Evolutionary conservation across 2,329 filamentous ascomycete species (phyloP), one percentile per base, ranked within the genome.

Genomic region (Calonectria pseudoreteaudii): DNA sequence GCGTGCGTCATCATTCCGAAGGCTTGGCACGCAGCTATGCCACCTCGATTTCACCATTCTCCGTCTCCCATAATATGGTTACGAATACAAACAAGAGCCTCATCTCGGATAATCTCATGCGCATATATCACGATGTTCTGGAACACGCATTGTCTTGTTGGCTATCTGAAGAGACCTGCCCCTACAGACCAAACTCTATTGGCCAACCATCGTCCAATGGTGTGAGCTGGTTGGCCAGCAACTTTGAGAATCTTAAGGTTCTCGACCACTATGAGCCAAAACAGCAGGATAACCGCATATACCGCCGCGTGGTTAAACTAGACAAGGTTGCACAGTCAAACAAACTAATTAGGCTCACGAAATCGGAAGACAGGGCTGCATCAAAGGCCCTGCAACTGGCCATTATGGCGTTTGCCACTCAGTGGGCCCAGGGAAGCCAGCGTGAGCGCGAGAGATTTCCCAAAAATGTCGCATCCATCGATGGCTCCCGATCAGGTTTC

Each of bases 141-240:
- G 88, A 90, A 75, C 87, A 89, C 76, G 88, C 86, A 16, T 80
- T 90, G 9, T 87, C 88, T 2, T 90, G 89, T 77, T 90, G 89
- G 89, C 76, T 90, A 23, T 89, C 88, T 0, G 88, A 90, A 73
- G 84, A 85, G 60, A 90, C 87, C 3, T 90, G 89, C 68, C 89
- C 89, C 0, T 90, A 90, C 76, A 77, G 80, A 16, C 80, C 80
- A 2, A 74, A 74, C 36, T 74, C 76, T 3, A 73, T 79, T 30
- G 70, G 70, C 31, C 69, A 71, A 7, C 70, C 76, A n/a, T 75
- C 74, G n/a, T 77, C 78, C 16, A 81, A 81, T 53, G 79, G 79
- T 18, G 79, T 81, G 5, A 81, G 79, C 58, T 81, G 79, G 79
- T 60, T 81, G 38, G 79, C 79, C n/a, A 75, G 73, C 62, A 74